phyloP scores from a whole-genome alignment of 805 yeast genomes.

The Saccharomyces kudriavzevii region DNA sequence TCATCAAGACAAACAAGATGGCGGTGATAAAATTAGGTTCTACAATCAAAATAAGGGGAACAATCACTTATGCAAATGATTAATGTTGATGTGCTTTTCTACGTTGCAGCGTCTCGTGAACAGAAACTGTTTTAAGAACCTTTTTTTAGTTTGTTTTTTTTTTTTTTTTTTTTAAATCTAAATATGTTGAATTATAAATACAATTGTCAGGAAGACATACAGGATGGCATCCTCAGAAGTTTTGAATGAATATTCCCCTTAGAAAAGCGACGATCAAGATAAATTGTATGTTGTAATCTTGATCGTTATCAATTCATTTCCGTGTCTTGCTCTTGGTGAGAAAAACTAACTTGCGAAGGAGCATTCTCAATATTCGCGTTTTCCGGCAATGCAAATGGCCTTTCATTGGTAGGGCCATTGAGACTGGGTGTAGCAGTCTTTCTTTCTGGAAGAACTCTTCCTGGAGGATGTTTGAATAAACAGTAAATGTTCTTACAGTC shows the following conservation, averaged over 20 bases:
- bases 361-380: slow-evolving; percentile 65
- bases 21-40: neutral
- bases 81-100: slow-evolving; percentile 3
- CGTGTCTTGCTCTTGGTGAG: slow-evolving; percentile 18
- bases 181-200: slow-evolving; percentile 2
- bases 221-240: neutral
- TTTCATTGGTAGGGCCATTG: slow-evolving; percentile 40
- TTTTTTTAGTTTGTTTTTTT: slow-evolving; percentile 3
- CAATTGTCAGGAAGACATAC: neutral
- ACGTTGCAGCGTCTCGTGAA: neutral
- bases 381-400: slow-evolving; percentile 73
- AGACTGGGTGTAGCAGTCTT: slow-evolving; percentile 7
- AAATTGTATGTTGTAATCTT: neutral
- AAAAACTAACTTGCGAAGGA: slow-evolving; percentile 37
- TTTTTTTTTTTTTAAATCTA: slow-evolving; percentile 8
- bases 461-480: slow-evolving; percentile 72
- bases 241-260: neutral
- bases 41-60: slow-evolving; percentile 3
- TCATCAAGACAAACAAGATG: neutral
- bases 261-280: neutral
- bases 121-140: neutral
- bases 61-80: slow-evolving; percentile 25
- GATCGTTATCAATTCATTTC: slow-evolving; percentile 17
- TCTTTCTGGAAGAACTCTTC: slow-evolving; percentile 39
- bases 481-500: slow-evolving; percentile 69